A percentile compares a stretch with the other conserved stretches of the same genome.
phyloP scores from a whole-genome alignment of 23 red algal species.

The Chondrus crispus region DNA sequence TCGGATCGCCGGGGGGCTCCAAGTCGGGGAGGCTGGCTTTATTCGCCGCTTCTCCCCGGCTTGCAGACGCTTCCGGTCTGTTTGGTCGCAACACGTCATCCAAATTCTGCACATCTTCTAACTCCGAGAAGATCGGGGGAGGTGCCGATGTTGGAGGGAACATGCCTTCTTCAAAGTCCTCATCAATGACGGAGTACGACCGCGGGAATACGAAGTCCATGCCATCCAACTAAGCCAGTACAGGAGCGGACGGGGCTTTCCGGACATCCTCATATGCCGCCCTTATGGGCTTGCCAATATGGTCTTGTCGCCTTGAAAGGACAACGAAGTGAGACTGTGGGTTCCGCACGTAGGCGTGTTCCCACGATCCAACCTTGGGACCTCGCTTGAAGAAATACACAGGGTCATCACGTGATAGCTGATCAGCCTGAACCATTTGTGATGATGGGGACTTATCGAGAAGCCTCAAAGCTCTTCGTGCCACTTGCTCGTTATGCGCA shows the following conservation, averaged over 20 bases:
- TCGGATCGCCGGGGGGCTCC: too few relatives aligned
- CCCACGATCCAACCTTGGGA: slow-evolving; percentile 4
- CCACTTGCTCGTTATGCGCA: slow-evolving; percentile 6
- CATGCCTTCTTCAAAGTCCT: neutral
- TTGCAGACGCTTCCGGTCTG: too few relatives aligned
- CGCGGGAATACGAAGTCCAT: neutral
- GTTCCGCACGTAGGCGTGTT: neutral
- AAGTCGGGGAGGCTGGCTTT: too few relatives aligned
- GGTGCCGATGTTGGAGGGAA: neutral
- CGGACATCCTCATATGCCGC: slow-evolving; percentile 34
- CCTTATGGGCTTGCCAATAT: neutral
- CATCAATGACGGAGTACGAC: neutral
- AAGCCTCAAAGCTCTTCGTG: neutral
- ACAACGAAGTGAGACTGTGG: neutral
- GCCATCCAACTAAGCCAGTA: slow-evolving; percentile 2
- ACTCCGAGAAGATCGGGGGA: neutral
- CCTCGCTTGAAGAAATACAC: slow-evolving; percentile 42
- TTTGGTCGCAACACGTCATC: too few relatives aligned
- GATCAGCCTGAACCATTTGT: neutral
- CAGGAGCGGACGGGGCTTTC: neutral
- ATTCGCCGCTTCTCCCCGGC: too few relatives aligned
- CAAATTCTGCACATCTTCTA: too few relatives aligned
- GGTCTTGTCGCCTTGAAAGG: neutral
- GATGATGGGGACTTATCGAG: neutral
- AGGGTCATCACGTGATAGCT: neutral